These are phyloP conservation scores for Vickermania spadyakhi DNA, from an alignment of 208 protist genomes.

Conservation along the genomic window DNA sequence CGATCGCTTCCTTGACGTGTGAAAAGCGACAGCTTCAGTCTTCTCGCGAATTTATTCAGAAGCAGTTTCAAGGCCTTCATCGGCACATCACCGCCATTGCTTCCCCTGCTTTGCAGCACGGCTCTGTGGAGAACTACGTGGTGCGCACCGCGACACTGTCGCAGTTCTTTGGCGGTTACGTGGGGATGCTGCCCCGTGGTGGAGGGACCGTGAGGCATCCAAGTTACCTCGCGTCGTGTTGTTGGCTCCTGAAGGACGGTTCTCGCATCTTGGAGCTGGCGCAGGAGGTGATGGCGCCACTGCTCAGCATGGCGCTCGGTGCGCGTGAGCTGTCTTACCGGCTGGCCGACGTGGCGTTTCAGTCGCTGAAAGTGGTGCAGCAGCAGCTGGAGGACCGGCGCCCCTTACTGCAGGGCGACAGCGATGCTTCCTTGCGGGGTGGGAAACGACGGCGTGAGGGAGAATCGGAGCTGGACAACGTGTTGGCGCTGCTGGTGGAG, in stretches of 20 bases:
- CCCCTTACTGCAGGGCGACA: conserved; percentile 10
- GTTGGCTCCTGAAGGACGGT: conserved; percentile 6
- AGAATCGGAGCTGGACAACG: too few species aligned
- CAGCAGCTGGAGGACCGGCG: conserved; percentile 70
- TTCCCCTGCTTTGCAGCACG: conserved; percentile 45
- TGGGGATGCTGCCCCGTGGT: conserved; percentile 38
- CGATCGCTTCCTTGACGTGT: conserved; percentile 20
- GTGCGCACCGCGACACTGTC: conserved; percentile 75
- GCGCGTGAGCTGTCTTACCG: conserved; percentile 36
- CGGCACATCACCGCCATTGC: conserved; percentile 41
- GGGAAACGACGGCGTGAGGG: background rate
- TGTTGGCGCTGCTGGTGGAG: too few species aligned
- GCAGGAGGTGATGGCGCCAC: conserved; percentile 29
- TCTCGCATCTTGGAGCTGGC: conserved; percentile 13
- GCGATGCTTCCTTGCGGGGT: background rate
- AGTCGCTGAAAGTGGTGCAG: conserved; percentile 40
- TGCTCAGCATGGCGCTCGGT: conserved; percentile 32
- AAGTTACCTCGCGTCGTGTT: background rate
- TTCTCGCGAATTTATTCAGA: conserved; percentile 7
- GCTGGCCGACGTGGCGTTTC: conserved; percentile 42
- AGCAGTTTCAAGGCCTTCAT: conserved; percentile 30
- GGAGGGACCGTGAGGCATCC: conserved; percentile 1
- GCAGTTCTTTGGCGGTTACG: conserved; percentile 68
- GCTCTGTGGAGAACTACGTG: conserved; percentile 63
- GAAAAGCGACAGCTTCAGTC: background rate